Conservation (phyloP, 352 stramenopile species). For the Phytopythium sindhum region DNA sequence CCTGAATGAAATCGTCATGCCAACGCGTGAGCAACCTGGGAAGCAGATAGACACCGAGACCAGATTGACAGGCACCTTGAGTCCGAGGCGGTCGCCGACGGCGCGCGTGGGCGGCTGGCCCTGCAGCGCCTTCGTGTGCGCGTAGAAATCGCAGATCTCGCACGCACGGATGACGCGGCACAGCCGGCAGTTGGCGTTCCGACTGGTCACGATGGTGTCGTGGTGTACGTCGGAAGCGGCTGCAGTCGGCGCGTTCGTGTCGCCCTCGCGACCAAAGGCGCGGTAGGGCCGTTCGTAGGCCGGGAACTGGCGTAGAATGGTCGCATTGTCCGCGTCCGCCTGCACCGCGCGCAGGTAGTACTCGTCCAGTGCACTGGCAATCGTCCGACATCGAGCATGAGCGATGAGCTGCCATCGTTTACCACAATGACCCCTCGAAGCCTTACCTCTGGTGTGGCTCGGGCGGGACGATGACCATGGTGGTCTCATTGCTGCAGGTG, state of each 20-base stretch:
- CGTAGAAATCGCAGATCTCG: conserved; percentile 86
- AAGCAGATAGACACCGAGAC: neutral
- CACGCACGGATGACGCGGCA: conserved; percentile 82
- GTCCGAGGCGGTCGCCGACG: conserved; percentile 50
- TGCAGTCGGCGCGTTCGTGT: neutral
- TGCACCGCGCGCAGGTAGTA: conserved; percentile 89
- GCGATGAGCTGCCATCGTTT: neutral
- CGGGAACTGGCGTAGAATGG: conserved; percentile 87
- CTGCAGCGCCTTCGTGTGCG: conserved; percentile 24
- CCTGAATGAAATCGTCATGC: conserved; percentile 14
- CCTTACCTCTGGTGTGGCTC: conserved; percentile 57
- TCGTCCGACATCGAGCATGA: neutral
- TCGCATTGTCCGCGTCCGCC: conserved; percentile 88
- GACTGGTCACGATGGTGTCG: conserved; percentile 10
- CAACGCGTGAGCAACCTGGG: neutral
- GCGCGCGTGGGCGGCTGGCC: conserved; percentile 19
- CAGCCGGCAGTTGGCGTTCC: conserved; percentile 55
- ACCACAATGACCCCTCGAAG: neutral
- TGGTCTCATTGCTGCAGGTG: conserved; percentile 85
- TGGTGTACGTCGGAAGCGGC: neutral
- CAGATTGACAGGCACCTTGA: conserved; percentile 25
- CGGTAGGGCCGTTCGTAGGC: conserved; percentile 83
- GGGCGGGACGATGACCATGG: conserved; percentile 81
- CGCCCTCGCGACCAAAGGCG: conserved; percentile 54
- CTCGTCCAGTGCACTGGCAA: conserved; percentile 51